These are phyloP conservation scores for Xylariales sp. DNA, from an alignment of 2,329 filamentous ascomycete species.

Conservation along the genomic window DNA sequence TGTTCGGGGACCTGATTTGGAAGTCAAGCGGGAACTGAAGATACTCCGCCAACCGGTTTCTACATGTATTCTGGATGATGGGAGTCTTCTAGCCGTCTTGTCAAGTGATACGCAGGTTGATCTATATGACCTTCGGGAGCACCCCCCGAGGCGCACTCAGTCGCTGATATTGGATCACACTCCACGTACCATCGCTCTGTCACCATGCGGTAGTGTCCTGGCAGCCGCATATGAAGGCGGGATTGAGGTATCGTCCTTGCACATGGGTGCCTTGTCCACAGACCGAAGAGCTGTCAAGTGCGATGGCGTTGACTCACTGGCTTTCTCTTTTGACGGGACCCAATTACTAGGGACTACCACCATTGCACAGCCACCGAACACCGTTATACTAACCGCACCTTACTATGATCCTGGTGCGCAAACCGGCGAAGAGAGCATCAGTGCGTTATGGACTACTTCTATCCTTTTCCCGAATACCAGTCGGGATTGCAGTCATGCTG, in stretches of 20 bases:
- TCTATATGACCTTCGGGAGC: slow-evolving; percentile 66
- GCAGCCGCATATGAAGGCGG: slow-evolving; percentile 82
- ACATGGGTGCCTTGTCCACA: slow-evolving; percentile 55
- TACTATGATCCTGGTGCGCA: slow-evolving; percentile 71
- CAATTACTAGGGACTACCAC: slow-evolving; percentile 73
- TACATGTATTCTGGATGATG: slow-evolving; percentile 75
- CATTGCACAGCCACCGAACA: slow-evolving; percentile 59
- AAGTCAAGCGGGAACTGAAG: slow-evolving; percentile 73
- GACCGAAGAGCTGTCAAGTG: slow-evolving; percentile 76
- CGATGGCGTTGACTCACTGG: slow-evolving; percentile 66
- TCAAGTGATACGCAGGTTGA: slow-evolving; percentile 81
- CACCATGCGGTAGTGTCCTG: slow-evolving; percentile 74
- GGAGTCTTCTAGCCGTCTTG: slow-evolving; percentile 69
- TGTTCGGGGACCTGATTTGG: slow-evolving; percentile 52
- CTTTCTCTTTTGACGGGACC: slow-evolving; percentile 73
- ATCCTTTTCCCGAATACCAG: slow-evolving; percentile 81
- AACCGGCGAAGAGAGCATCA: slow-evolving; percentile 62
- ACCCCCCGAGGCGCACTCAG: slow-evolving; percentile 65
- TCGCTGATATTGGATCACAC: slow-evolving; percentile 74
- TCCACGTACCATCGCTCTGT: slow-evolving; percentile 73
- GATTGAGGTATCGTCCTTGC: slow-evolving; percentile 81
- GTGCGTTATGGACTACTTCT: slow-evolving; percentile 78
- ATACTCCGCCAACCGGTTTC: slow-evolving; percentile 70
- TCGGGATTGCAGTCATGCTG: slow-evolving; percentile 71
- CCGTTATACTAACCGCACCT: slow-evolving; percentile 73